Evolutionary conservation across 352 stramenopile species (phyloP), one percentile per base, ranked within the genome.

Genomic region (Phytophthora meadii): DNA sequence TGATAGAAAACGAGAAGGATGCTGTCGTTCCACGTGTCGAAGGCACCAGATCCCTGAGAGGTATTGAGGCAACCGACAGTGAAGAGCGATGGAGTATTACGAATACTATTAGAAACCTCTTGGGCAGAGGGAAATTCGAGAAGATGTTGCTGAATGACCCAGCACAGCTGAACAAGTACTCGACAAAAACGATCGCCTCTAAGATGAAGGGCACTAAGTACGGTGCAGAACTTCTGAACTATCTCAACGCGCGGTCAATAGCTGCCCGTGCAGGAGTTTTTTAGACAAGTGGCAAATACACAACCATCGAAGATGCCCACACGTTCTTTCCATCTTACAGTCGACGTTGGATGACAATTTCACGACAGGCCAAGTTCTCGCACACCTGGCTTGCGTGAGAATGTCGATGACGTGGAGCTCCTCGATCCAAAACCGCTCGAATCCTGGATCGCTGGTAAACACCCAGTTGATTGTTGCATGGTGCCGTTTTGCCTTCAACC

Each of bases 361-460:
- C 37, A 10, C 15, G 37, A 42, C 15, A 17, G 11, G 11, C 34
- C 19, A n/a, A 42, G 37, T 36, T 36, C 30, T 42, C 37, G 37
- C 37, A 22, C 12, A 7, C 3, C 10, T 8, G 8, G 37, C 37
- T 19, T 42, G 37, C 37, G 12, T 42, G 37, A 10, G 5, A 3
- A 22, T 2, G 7, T n/a, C 9, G 37, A 17, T 42, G 37, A 44
- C 37, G 37, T 44, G 14, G 15, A 22, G 37, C 37, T 44, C 37
- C 5, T 44, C 37, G 5, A 44, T 9, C 37, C 7, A 34, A 17
- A 42, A 42, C 36, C 36, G 36, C 5, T 46, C 40, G 22, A 12
- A 46, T 46, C 40, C n/a, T 46, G 8, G 10, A 27, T 24, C 40
- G 46, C 11, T 56, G 12, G 19, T 39, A 58, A 58, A 58, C 51